Evolutionary conservation across 345 rosid genomes (phyloP).

Genomic region (Pistacia integerrima): DNA sequence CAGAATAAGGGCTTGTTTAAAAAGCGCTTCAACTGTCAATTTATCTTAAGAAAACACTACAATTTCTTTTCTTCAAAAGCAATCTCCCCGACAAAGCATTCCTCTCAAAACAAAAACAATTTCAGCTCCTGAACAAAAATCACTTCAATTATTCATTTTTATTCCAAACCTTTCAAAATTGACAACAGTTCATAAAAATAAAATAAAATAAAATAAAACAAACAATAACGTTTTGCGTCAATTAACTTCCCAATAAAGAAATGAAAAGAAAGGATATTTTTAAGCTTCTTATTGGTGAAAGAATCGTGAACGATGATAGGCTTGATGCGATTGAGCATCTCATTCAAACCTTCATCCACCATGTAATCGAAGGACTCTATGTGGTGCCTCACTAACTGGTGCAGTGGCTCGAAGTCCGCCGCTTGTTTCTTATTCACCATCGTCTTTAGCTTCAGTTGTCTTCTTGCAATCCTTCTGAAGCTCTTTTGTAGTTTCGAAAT

Average conservation of each 20-base stretch:
- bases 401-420: conserved; percentile 51
- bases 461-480: too few relatives aligned
- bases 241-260: too few relatives aligned
- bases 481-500: neutral
- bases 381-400: conserved; percentile 76
- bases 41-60: too few relatives aligned
- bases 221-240: neutral
- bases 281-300: conserved; percentile 42
- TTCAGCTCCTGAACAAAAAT: too few relatives aligned
- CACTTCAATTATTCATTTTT: too few relatives aligned
- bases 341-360: conserved; percentile 69
- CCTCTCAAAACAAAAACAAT: too few relatives aligned
- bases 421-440: conserved; percentile 15
- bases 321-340: conserved; percentile 60
- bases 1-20: too few relatives aligned
- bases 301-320: conserved; percentile 58
- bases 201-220: neutral
- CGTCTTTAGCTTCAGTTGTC: neutral
- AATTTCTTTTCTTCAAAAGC: too few relatives aligned
- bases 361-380: conserved; percentile 85
- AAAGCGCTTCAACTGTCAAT: neutral
- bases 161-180: too few relatives aligned
- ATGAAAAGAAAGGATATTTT: conserved; percentile 62
- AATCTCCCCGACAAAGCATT: too few relatives aligned
- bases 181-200: neutral